Evolutionary conservation across 305 asterid species (phyloP).

Genomic region (Plantago lanceolata): DNA sequence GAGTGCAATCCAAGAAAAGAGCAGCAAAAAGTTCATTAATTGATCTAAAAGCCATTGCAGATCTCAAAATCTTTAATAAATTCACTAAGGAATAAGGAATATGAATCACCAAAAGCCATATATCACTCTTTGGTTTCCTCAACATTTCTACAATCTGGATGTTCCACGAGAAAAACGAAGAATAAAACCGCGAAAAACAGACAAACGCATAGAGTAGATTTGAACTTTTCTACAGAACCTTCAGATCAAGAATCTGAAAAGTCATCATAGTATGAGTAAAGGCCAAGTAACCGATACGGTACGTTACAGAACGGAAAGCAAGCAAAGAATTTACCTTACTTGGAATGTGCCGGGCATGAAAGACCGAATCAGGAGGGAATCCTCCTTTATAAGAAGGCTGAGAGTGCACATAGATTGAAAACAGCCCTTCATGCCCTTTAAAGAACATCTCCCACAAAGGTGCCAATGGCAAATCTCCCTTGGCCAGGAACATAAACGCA

Average conservation of each 20-base stretch:
- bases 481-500: conserved; percentile 75
- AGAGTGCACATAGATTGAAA: conserved; percentile 63
- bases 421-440: conserved; percentile 51
- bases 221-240: too few relatives aligned
- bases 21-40: conserved; percentile 2
- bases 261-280: not conserved
- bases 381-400: conserved; percentile 43
- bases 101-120: not conserved
- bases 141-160: not conserved
- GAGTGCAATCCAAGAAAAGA: conserved; percentile 22
- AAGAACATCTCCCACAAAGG: conserved; percentile 80
- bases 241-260: not conserved
- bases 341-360: conserved; percentile 64
- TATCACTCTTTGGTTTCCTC: not conserved
- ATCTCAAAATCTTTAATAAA: not conserved
- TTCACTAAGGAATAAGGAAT: not conserved
- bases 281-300: not conserved
- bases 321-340: conserved; percentile 52
- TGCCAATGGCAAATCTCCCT: conserved; percentile 64
- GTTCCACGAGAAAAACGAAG: not conserved
- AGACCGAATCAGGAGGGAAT: conserved; percentile 41
- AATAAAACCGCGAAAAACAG: too few relatives aligned
- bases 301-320: conserved; percentile 1
- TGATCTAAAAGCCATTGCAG: not conserved
- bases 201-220: too few relatives aligned